Percentiles rank a stretch among this genome's conserved stretches.
phyloP scores from a whole-genome alignment of 345 rosid genomes.

The Kernera saxatilis region DNA sequence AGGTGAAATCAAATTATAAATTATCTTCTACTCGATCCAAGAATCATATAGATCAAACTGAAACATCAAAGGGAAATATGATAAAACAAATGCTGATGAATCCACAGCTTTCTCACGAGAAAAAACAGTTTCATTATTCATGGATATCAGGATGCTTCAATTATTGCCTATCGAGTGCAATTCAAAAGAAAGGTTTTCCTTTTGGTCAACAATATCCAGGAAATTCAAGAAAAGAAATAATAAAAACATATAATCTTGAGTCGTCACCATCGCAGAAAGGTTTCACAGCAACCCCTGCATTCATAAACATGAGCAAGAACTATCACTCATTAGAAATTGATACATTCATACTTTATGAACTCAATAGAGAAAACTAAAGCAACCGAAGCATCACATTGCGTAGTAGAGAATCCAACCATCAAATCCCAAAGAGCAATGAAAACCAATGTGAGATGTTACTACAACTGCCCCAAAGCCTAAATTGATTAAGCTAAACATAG shows the following conservation, averaged over 20 bases:
- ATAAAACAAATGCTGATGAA: neutral
- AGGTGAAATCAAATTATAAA: neutral
- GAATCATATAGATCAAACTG: neutral
- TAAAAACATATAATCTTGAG: slow-evolving; percentile 22
- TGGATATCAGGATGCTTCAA: slow-evolving; percentile 20
- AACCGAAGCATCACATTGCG: neutral
- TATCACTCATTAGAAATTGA: neutral
- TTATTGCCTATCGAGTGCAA: slow-evolving; percentile 16
- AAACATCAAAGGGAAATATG: neutral
- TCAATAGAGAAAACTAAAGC: neutral
- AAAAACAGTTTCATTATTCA: slow-evolving; percentile 13
- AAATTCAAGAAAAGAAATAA: neutral
- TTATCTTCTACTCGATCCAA: neutral
- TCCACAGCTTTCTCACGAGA: neutral
- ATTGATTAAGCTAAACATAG: neutral
- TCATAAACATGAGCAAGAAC: neutral
- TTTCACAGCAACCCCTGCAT: slow-evolving; percentile 20
- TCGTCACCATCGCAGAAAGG: slow-evolving; percentile 21
- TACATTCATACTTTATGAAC: neutral
- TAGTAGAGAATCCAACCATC: neutral
- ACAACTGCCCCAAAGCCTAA: neutral
- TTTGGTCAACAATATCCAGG: slow-evolving; percentile 18
- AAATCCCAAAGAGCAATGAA: neutral
- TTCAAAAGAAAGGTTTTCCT: slow-evolving; percentile 8
- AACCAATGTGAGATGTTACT: neutral